Conservation (phyloP, 371 early-diverging fungal species). For the Apophysomyces variabilis region DNA sequence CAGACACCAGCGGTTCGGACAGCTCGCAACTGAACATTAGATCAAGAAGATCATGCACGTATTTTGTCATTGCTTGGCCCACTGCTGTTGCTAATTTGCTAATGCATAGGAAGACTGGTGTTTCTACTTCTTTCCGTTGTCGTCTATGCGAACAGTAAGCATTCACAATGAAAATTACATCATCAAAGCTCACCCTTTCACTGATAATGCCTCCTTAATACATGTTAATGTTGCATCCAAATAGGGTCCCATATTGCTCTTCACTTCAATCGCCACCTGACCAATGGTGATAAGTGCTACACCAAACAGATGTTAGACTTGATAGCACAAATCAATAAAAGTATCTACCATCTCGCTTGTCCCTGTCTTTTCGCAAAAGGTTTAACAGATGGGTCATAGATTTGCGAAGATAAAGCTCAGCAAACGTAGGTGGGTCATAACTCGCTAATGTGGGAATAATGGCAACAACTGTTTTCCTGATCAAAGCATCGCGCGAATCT, state of each 20-base stretch:
- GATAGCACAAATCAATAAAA: background rate
- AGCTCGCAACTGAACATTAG: conserved; percentile 91
- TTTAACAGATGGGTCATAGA: conserved; percentile 80
- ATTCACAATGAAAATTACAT: background rate
- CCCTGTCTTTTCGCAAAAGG: conserved; percentile 80
- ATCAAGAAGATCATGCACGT: conserved; percentile 89
- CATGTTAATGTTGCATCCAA: conserved; percentile 74
- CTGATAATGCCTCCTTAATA: conserved; percentile 76
- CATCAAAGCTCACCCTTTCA: conserved; percentile 38
- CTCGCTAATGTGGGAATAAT: conserved; percentile 85
- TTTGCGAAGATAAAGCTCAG: conserved; percentile 70
- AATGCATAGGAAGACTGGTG: conserved; percentile 84
- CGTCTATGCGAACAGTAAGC: conserved; percentile 39
- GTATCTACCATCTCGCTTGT: conserved; percentile 65
- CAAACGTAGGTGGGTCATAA: conserved; percentile 83
- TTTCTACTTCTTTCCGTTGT: conserved; percentile 65
- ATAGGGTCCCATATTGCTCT: conserved; percentile 81
- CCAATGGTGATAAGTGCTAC: conserved; percentile 88
- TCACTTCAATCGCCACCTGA: conserved; percentile 83
- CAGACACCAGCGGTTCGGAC: conserved; percentile 80
- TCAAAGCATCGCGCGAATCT: conserved; percentile 82
- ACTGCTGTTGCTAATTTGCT: conserved; percentile 89
- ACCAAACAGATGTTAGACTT: background rate
- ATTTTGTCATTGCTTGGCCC: conserved; percentile 85
- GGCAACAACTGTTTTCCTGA: conserved; percentile 84